Conservation (phyloP, 1,284 basidiomycete species). For the Puccinia polysora region DNA sequence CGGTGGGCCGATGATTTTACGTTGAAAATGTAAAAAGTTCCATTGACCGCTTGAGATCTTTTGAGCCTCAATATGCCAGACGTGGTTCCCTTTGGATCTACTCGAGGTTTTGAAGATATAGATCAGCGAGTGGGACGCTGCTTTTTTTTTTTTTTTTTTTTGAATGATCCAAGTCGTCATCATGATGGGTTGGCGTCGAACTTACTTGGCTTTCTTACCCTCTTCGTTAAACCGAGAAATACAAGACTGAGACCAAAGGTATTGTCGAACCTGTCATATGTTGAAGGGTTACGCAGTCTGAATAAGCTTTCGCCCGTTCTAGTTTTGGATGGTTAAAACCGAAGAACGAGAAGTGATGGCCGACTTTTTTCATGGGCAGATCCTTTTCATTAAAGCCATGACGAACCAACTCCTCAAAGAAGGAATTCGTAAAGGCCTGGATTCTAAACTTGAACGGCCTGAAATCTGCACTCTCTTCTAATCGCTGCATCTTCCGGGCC, state of each 20-base stretch:
- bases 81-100: conserved; percentile 93
- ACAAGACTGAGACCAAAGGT: conserved; percentile 84
- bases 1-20: conserved; percentile 75
- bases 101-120: no score
- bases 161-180: neutral
- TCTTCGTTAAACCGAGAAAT: conserved; percentile 99
- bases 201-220: conserved; percentile 87
- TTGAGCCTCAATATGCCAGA: conserved; percentile 97
- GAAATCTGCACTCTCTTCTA: conserved; percentile 93
- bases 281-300: neutral
- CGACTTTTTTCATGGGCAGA: conserved; percentile 56
- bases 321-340: no score
- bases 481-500: conserved; percentile 88
- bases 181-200: neutral
- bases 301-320: neutral
- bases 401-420: conserved; percentile 74
- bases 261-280: conserved; percentile 73
- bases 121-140: no score
- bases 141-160: neutral
- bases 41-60: conserved; percentile 71
- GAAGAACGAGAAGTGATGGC: neutral
- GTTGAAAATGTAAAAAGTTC: conserved; percentile 85
- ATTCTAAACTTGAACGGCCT: conserved; percentile 99
- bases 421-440: conserved; percentile 94
- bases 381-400: conserved; percentile 58